Percentiles rank a stretch among this genome's conserved stretches.
Conservation (phyloP, 2,329 filamentous ascomycete species). For the Fusarium continuum region DNA sequence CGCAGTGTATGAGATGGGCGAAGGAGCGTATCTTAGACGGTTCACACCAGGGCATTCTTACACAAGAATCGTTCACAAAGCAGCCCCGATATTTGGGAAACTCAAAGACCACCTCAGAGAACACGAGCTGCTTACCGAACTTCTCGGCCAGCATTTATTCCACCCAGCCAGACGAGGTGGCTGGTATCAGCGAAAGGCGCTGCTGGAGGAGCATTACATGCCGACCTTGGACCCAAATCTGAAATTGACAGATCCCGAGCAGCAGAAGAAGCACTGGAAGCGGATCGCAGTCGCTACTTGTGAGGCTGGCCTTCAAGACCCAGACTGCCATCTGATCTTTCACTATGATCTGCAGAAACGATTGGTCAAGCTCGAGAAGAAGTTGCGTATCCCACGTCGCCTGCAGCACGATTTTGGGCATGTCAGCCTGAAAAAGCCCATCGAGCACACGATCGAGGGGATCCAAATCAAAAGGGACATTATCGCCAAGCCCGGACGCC, state of each 20-base stretch:
- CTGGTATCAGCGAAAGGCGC: conserved; percentile 95
- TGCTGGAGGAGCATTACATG: conserved; percentile 97
- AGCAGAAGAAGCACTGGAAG: conserved; percentile 85
- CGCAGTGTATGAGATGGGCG: conserved; percentile 78
- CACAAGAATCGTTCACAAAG: conserved; percentile 91
- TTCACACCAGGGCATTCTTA: conserved; percentile 95
- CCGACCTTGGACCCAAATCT: conserved; percentile 62
- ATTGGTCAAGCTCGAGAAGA: conserved; percentile 88
- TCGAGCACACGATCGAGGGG: conserved; percentile 79
- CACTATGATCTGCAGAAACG: conserved; percentile 96
- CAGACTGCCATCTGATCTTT: conserved; percentile 88
- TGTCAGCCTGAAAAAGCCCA: conserved; percentile 77
- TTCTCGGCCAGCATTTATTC: conserved; percentile 84
- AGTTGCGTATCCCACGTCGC: conserved; percentile 81
- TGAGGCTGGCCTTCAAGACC: conserved; percentile 85
- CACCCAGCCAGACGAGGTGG: conserved; percentile 84
- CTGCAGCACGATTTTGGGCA: conserved; percentile 94
- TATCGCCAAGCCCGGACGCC: conserved; percentile 50
- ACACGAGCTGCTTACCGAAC: conserved; percentile 75
- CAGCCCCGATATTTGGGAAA: conserved; percentile 78
- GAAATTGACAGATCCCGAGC: conserved; percentile 50
- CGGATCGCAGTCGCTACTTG: conserved; percentile 80
- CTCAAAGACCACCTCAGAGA: conserved; percentile 84
- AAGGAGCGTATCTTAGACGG: conserved; percentile 87
- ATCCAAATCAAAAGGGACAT: conserved; percentile 76